Conservation (phyloP, 1,284 basidiomycete genomes). For the Malassezia furfur region DNA sequence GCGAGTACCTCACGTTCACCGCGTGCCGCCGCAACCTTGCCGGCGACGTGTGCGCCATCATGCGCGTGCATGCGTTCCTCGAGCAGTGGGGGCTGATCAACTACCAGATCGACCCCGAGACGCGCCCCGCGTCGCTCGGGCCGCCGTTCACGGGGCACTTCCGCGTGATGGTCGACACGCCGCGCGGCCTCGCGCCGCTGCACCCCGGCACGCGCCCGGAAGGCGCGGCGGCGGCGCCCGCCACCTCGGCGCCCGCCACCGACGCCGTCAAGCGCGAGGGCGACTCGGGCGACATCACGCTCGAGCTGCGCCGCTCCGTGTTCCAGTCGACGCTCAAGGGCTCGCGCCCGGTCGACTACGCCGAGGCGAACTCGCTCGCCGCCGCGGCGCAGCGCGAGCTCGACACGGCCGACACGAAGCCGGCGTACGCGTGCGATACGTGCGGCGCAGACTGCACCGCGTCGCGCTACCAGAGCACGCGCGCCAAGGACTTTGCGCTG, state of each 20-base stretch:
- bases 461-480: conserved; percentile 82
- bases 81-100: conserved; percentile 99
- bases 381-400: conserved; percentile 52
- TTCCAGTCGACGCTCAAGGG: conserved; percentile 44
- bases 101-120: conserved; percentile 98
- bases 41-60: conserved; percentile 95
- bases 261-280: neutral
- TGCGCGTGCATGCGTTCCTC: conserved; percentile 96
- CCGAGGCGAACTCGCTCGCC: conserved; percentile 37
- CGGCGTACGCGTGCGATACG: conserved; percentile 73
- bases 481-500: conserved; percentile 69
- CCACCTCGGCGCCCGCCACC: neutral
- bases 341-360: conserved; percentile 33
- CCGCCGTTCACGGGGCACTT: conserved; percentile 98
- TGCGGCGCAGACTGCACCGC: conserved; percentile 86
- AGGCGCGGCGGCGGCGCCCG: conserved; percentile 8
- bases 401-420: conserved; percentile 47
- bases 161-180: conserved; percentile 91
- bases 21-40: conserved; percentile 91
- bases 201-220: conserved; percentile 59
- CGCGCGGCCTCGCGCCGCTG: conserved; percentile 84
- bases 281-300: conserved; percentile 54
- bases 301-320: conserved; percentile 43
- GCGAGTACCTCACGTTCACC: conserved; percentile 94
- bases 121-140: conserved; percentile 80